Conservation (phyloP, 495 filamentous ascomycete species). For the Aspergillus nidulans region DNA sequence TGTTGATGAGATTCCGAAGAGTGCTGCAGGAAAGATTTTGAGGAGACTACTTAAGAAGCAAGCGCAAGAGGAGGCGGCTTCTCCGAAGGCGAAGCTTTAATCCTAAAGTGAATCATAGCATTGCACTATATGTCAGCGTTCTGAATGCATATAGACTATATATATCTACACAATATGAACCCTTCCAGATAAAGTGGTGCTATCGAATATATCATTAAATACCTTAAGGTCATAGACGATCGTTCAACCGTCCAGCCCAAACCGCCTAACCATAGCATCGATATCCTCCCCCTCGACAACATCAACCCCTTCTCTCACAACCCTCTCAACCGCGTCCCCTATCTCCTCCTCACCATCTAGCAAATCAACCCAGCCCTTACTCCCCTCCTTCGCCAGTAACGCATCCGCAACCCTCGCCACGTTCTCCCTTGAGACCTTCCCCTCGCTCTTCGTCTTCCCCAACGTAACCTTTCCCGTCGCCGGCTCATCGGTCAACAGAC, state of each 20-base stretch:
- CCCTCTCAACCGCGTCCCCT: constrained; percentile 59
- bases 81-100: constrained; percentile 41
- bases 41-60: constrained; percentile 60
- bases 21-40: constrained; percentile 81
- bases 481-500: constrained; percentile 53
- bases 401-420: constrained; percentile 64
- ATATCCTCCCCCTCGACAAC: constrained; percentile 63
- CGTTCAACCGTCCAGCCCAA: constrained; percentile 19
- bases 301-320: constrained; percentile 59
- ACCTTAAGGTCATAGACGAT: too few species aligned
- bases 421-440: constrained; percentile 58
- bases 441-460: constrained; percentile 56
- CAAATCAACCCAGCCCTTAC: constrained; percentile 59
- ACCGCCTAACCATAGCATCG: constrained; percentile 43
- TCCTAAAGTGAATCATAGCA: not conserved
- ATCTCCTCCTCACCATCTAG: constrained; percentile 55
- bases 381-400: constrained; percentile 58
- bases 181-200: not conserved
- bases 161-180: not conserved
- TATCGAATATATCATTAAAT: not conserved
- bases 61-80: constrained; percentile 43
- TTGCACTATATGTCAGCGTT: not conserved
- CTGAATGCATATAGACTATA: not conserved
- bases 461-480: constrained; percentile 59
- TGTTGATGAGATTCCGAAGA: constrained; percentile 80